Evolutionary conservation across 2,329 filamentous ascomycete species (phyloP).

Genomic region (Myriosclerotinia duriaeana): DNA sequence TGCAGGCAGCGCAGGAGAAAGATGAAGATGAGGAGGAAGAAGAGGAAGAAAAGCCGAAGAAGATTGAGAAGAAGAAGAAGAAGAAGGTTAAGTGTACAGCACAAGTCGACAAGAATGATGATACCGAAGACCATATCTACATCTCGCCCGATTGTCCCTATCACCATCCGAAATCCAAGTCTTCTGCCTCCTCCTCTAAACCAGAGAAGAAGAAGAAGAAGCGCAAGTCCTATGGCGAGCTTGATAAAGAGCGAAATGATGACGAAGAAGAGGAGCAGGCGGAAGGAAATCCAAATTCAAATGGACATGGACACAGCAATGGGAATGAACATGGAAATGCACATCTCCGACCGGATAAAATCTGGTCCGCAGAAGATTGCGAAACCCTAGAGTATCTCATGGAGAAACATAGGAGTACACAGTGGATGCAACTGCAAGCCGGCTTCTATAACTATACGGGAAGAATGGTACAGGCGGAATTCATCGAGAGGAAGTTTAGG

Average conservation of each 20-base stretch:
- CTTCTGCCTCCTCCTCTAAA: neutral
- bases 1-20: constrained; percentile 23
- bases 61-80: neutral
- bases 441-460: constrained; percentile 41
- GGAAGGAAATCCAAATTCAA: neutral
- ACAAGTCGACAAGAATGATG: constrained; percentile 8
- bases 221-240: constrained; percentile 12
- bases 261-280: neutral
- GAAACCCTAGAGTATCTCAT: constrained; percentile 36
- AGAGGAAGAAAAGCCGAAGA: neutral
- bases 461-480: constrained; percentile 36
- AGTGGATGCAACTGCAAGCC: constrained; percentile 40
- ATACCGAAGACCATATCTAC: constrained; percentile 5
- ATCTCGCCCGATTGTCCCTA: constrained; percentile 14
- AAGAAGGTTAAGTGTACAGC: neutral
- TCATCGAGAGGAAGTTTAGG: constrained; percentile 40
- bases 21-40: constrained; percentile 5
- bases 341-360: constrained; percentile 30
- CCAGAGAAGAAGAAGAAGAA: constrained; percentile 13
- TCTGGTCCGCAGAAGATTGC: constrained; percentile 38
- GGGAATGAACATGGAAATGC: neutral
- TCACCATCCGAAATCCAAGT: neutral
- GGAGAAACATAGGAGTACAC: constrained; percentile 32
- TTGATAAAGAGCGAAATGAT: neutral
- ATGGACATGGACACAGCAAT: no score